Percentiles rank a stretch among this genome's conserved stretches.
phyloP scores from a whole-genome alignment of 768 basidiomycete species.

The Suillus spraguei region DNA sequence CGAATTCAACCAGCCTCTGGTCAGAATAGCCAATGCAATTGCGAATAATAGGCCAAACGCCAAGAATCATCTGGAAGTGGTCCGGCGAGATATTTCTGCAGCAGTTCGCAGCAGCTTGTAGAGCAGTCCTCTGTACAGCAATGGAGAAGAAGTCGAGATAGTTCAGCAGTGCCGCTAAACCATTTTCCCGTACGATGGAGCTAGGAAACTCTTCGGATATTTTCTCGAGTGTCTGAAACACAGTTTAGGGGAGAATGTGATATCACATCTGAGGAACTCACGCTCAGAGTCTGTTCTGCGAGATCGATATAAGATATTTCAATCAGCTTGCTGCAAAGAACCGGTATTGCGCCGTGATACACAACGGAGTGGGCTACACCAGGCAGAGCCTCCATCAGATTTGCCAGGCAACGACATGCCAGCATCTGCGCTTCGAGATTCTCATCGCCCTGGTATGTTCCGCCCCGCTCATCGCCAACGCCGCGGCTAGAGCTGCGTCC shows the following conservation, averaged over 20 bases:
- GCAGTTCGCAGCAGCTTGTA: slow-evolving; percentile 96
- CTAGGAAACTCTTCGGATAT: slow-evolving; percentile 97
- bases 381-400: slow-evolving; percentile 98
- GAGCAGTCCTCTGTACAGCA: slow-evolving; percentile 93
- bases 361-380: slow-evolving; percentile 98
- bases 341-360: slow-evolving; percentile 97
- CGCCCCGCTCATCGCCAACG: slow-evolving; percentile 80
- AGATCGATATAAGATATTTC: slow-evolving; percentile 98
- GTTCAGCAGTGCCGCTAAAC: slow-evolving; percentile 88
- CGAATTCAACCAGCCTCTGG: slow-evolving; percentile 96
- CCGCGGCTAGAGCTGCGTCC: slow-evolving; percentile 87
- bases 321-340: slow-evolving; percentile 94
- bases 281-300: slow-evolving; percentile 96
- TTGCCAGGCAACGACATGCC: slow-evolving; percentile 95
- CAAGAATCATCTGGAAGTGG: slow-evolving; percentile 85
- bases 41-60: slow-evolving; percentile 91
- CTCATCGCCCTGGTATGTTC: slow-evolving; percentile 74
- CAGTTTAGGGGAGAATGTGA: slow-evolving; percentile 18
- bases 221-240: slow-evolving; percentile 88
- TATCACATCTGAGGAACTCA: slow-evolving; percentile 47
- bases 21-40: slow-evolving; percentile 92
- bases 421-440: slow-evolving; percentile 93
- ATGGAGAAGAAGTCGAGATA: slow-evolving; percentile 99
- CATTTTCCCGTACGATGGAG: slow-evolving; percentile 94
- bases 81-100: slow-evolving; percentile 92